Base-by-base conservation (phyloP, 371 early-diverging fungal genomes). In the Mortierella sp. region DNA sequence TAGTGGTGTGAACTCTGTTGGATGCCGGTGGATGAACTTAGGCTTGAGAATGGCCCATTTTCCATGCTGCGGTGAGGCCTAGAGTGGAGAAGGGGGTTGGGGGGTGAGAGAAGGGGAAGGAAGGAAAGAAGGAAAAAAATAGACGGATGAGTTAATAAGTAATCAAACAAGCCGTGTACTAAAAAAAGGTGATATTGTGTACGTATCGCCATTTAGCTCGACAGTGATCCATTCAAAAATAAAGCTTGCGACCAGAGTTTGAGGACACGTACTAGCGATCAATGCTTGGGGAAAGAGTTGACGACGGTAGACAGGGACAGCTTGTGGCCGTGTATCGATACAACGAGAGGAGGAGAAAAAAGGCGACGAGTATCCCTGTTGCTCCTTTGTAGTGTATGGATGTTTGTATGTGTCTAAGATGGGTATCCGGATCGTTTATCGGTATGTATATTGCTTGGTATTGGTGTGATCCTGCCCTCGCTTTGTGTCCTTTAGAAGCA, bases 1-100 rank as follows among this genome's bases (percentile, higher is more conserved):
- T 73, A 81, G 61, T 81, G 81, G 71, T 70, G 80, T 16, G 81
- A 64, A 64, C 14, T 70, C 64, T 73, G 77, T 71, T 73, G 74
- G 44, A 77, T 70, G 29, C 71, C 66, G 34, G 77, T 47, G 24
- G 81, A 70, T 9, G 81, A 64, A 34, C 71, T 55, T 70, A 70
- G 22, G 31, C 76, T 73, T 19, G 81, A 73, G 41, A 81, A 40
- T 16, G 73, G 52, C 65, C 81, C 77, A 77, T 76, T 77, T 68
- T 81, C 81, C 81, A 81, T 81, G 48, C 39, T 74, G 76, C 47
- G 44, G 34, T 45, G 52, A 71, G 70, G 66, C 50, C 81, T 79
- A 55, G 69, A 40, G 66, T 45, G 16, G 31, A 43, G 9, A n/a
- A n/a, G n/a, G n/a, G 13, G 37, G 5, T 24, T 31, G 37, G n/a